These are phyloP conservation scores for Talaromyces sp. DNA, from an alignment of 2,329 filamentous ascomycete species.

Conservation along the genomic window DNA sequence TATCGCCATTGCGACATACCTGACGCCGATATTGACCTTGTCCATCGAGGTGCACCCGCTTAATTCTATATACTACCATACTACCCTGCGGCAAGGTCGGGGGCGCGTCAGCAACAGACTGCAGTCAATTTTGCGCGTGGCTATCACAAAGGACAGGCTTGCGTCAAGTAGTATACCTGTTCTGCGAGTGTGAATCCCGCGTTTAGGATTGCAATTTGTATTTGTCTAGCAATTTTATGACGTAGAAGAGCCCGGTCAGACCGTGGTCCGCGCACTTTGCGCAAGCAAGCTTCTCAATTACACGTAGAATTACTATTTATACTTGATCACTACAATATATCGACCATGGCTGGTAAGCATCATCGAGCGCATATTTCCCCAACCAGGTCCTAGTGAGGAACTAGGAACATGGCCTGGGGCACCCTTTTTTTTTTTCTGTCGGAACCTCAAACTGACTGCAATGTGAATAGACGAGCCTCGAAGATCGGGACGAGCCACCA, in stretches of 20 bases:
- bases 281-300: conserved; percentile 10
- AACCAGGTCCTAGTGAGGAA: background rate
- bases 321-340: conserved; percentile 18
- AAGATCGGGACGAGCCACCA: conserved; percentile 91
- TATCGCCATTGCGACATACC: background rate
- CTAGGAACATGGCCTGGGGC: background rate
- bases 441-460: conserved; percentile 24
- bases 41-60: background rate
- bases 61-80: background rate
- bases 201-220: conserved; percentile 28
- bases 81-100: background rate
- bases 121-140: conserved; percentile 17
- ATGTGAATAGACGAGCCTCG: conserved; percentile 69
- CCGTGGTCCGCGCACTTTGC: conserved; percentile 15
- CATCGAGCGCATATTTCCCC: conserved; percentile 39
- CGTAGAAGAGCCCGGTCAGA: conserved; percentile 33
- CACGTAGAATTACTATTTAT: conserved; percentile 29
- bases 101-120: background rate
- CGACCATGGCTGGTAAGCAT: conserved; percentile 58
- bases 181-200: conserved; percentile 11
- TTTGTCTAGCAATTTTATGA: conserved; percentile 36
- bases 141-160: conserved; percentile 12
- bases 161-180: conserved; percentile 27
- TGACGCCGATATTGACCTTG: background rate
- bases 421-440: conserved; percentile 6